Percentiles rank a stretch among this genome's conserved stretches.
phyloP scores from a whole-genome alignment of 805 yeast genomes.

The Candida silvatica region DNA sequence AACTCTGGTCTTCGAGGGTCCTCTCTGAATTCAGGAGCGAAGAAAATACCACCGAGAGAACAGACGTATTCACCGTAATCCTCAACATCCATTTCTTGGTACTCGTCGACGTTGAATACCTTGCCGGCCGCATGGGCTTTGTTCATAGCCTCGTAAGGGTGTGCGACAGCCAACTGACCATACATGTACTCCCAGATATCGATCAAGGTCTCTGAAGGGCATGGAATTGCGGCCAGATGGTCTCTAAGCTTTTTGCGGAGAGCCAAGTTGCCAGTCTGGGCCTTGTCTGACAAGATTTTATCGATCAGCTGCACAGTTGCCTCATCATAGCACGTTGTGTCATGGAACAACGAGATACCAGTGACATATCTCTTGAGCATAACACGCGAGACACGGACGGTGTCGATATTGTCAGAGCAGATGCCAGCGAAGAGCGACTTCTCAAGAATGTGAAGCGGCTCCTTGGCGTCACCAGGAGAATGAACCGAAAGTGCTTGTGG shows the following conservation, averaged over 20 bases:
- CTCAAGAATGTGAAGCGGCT: slow-evolving; percentile 35
- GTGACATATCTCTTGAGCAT: slow-evolving; percentile 24
- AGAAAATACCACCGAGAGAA: slow-evolving; percentile 57
- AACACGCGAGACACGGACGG: slow-evolving; percentile 38
- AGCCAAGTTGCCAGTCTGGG: slow-evolving; percentile 66
- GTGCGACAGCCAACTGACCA: slow-evolving; percentile 3
- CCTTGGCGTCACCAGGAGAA: slow-evolving; percentile 18
- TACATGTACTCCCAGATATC: slow-evolving; percentile 38
- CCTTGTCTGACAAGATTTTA: slow-evolving; percentile 43
- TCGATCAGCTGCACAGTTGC: slow-evolving; percentile 30
- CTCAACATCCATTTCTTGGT: slow-evolving; percentile 11
- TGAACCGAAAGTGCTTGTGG: slow-evolving; percentile 12
- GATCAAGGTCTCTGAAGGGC: slow-evolving; percentile 31
- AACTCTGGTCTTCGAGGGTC: slow-evolving; percentile 21
- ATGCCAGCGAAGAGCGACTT: slow-evolving; percentile 42
- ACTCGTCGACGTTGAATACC: slow-evolving; percentile 4
- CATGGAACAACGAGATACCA: slow-evolving; percentile 15
- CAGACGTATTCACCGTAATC: slow-evolving; percentile 70
- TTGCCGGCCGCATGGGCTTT: slow-evolving; percentile 1
- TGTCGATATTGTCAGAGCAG: slow-evolving; percentile 41
- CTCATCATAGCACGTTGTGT: slow-evolving; percentile 14
- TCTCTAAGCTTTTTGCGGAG: slow-evolving; percentile 59
- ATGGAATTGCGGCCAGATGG: slow-evolving; percentile 20
- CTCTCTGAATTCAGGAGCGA: slow-evolving; percentile 23
- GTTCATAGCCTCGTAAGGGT: slow-evolving; percentile 3